Conservation (phyloP, 1,284 basidiomycete species). For the Cutaneotrichosporon sp. region DNA sequence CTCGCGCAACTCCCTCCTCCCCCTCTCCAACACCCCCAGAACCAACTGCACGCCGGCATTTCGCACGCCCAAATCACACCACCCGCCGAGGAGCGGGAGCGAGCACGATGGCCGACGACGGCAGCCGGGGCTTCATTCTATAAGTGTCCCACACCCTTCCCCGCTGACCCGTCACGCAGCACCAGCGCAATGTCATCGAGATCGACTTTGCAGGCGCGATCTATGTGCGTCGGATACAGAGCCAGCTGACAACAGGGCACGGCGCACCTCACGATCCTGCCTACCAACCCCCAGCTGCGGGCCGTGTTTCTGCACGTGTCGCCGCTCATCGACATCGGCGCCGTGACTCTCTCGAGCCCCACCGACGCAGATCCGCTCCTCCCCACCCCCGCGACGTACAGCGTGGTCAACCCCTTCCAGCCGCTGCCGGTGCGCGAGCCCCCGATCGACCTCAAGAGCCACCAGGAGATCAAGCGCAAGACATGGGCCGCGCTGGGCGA, state of each 20-base stretch:
- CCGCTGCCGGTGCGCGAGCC: conserved; percentile 39
- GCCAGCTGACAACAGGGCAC: conserved; percentile 33
- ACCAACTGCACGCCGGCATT: background rate
- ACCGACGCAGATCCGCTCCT: conserved; percentile 39
- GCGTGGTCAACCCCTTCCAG: conserved; percentile 62
- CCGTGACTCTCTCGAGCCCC: conserved; percentile 48
- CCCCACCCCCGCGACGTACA: conserved; percentile 72
- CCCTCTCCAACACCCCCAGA: background rate
- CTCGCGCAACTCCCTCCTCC: background rate
- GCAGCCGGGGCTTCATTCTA: conserved; percentile 28
- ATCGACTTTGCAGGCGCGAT: conserved; percentile 48
- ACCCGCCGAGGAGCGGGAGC: conserved; percentile 8
- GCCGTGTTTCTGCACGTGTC: conserved; percentile 51
- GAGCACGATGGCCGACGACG: conserved; percentile 26
- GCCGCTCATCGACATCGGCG: conserved; percentile 42
- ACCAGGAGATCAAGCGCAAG: conserved; percentile 91
- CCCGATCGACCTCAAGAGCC: conserved; percentile 75
- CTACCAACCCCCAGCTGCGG: conserved; percentile 44
- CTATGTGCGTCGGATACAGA: conserved; percentile 23
- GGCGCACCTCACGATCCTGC: conserved; percentile 48
- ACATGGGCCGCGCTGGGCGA: conserved; percentile 88
- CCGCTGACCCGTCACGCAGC: conserved; percentile 30
- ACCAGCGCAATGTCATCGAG: conserved; percentile 52
- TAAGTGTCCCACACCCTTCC: conserved; percentile 13
- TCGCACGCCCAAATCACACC: background rate